Evolutionary conservation across 441 rosid genomes (phyloP), one percentile per base, ranked within the genome.

Genomic region (Jatropha podagrica): DNA sequence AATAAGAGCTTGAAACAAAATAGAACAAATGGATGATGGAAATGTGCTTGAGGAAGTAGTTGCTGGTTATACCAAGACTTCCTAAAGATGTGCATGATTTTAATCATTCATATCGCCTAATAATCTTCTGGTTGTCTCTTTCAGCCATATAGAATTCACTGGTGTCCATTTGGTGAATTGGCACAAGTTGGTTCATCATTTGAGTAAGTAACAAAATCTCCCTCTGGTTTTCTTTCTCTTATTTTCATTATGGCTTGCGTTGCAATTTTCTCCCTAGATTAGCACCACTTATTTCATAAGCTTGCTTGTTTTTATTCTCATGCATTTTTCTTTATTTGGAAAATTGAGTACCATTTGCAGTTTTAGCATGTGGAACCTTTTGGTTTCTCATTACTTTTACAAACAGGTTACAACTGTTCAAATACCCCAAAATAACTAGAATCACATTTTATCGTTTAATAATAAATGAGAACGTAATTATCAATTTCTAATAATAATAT

Each of bases 161-260:
- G 94, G 93, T 92, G 94, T 77, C 97, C 97, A 0, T 89, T 85
- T 83, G 91, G 90, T 71, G 88, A 83, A 74, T 82, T 85, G 78
- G 76, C 89, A 65, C 87, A 81, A 75, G 61, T 87, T 51, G 84
- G 83, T 61, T 87, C 82, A 78, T 83, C 89, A 44, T 87, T 89
- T 71, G 93, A 90, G 94, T 92, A 86, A 91, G 93, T 78, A 10
- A 42, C 79, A 12, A 46, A 27, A 77, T 78, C 61, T 70, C 74
- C 48, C 73, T 76, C 44, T 73, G 6, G 26, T 27, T 74, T 79
- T 6, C 15, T 42, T 78, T 51, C 59, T 12, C 49, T 37, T 68
- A 1, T 76, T 48, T 7, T 38, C 7, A 4, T 8, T 3, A 61
- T 32, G 13, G 70, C 49, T 71, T 72, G 18, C 65, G 26, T 58